Conservation (phyloP, 352 stramenopile genomes). For the Elongisporangium anandrum region DNA sequence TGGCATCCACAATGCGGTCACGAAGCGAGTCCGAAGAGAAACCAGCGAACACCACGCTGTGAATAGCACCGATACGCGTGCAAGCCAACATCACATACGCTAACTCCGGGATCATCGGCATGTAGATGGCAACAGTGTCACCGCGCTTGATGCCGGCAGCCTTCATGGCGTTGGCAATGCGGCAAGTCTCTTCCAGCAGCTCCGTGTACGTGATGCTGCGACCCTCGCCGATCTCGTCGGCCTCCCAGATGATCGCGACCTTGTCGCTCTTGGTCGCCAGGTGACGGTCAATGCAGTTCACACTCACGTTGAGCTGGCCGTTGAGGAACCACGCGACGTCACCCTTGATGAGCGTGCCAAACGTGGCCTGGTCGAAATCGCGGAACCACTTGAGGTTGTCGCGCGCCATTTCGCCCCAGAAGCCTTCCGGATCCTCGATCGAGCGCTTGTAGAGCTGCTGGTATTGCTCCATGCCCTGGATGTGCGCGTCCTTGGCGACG, state of each 20-base stretch:
- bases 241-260: constrained; percentile 94
- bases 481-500: constrained; percentile 53
- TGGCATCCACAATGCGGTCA: constrained; percentile 91
- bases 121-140: constrained; percentile 94
- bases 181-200: constrained; percentile 84
- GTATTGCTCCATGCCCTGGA: constrained; percentile 75
- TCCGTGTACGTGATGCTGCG: constrained; percentile 91
- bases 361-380: constrained; percentile 78
- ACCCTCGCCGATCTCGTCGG: constrained; percentile 88
- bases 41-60: constrained; percentile 97
- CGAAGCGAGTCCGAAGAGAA: constrained; percentile 91
- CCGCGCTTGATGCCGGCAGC: constrained; percentile 58
- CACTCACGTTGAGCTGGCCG: constrained; percentile 90
- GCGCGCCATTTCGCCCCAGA: constrained; percentile 87
- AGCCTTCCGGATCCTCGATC: constrained; percentile 83
- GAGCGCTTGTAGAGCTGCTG: constrained; percentile 85
- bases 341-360: constrained; percentile 78
- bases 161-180: constrained; percentile 91
- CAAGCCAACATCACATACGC: constrained; percentile 97
- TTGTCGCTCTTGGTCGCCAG: constrained; percentile 67
- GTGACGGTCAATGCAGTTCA: constrained; percentile 94
- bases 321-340: constrained; percentile 93
- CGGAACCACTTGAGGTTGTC: constrained; percentile 91
- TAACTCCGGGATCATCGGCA: constrained; percentile 96
- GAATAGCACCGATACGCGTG: constrained; percentile 93